phyloP scores from a whole-genome alignment of 2,329 filamentous ascomycete genomes.

The Tolypocladium album region DNA sequence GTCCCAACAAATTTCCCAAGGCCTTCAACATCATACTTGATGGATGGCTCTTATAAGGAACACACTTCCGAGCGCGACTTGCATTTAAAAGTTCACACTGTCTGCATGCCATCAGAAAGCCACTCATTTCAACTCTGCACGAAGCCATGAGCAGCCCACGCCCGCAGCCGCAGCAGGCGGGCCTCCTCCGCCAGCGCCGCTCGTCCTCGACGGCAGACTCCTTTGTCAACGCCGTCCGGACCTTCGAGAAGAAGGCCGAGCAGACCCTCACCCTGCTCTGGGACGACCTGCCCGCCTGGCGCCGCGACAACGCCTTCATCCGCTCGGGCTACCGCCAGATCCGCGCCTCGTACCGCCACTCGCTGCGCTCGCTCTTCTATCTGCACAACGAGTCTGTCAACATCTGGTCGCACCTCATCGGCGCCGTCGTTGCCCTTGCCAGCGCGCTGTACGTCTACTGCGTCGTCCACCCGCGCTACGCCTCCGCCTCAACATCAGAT shows the following conservation, averaged over 20 bases:
- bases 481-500: constrained; percentile 49
- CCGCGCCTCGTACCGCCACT: constrained; percentile 34
- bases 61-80: background rate
- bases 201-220: constrained; percentile 14
- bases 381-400: constrained; percentile 54
- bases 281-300: constrained; percentile 49
- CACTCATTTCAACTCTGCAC: background rate
- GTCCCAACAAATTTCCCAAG: background rate
- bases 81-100: fast-evolving
- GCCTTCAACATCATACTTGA: background rate
- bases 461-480: constrained; percentile 54
- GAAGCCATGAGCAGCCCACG: background rate
- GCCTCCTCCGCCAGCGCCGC: constrained; percentile 14
- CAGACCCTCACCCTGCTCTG: constrained; percentile 36
- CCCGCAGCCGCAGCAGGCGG: background rate
- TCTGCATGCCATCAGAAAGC: background rate
- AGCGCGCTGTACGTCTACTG: constrained; percentile 42
- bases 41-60: background rate
- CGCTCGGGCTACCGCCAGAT: constrained; percentile 40
- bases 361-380: constrained; percentile 36
- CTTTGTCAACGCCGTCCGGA: constrained; percentile 14
- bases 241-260: constrained; percentile 29
- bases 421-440: constrained; percentile 47
- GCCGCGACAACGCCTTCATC: constrained; percentile 49
- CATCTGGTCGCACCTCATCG: constrained; percentile 55